Base-by-base conservation (phyloP, 2,329 filamentous ascomycete species). In the Apiospora malaysiana region DNA sequence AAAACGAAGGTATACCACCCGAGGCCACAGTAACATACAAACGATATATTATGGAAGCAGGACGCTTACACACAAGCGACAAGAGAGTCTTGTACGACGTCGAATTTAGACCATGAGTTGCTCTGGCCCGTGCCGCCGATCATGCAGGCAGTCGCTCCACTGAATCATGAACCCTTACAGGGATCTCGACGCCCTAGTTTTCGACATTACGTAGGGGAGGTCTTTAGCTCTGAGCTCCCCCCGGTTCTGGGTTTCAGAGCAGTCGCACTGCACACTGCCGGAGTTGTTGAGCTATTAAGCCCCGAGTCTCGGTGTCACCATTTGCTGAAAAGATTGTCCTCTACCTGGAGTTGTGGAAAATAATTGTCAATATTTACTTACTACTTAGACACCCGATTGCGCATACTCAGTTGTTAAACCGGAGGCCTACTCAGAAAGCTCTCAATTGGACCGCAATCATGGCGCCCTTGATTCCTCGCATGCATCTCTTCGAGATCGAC, bases 401-500 rank as follows among this genome's bases (percentile, higher is more conserved):
- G 3, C 27, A 59, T 37, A 37, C 12, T n/a, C 51, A 37, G 0
- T n/a, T 21, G 51, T 8, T 27, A 37, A 16, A 56, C 14, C 49
- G 25, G 2, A 59, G 51, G 8, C 37, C 18, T 21, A 18, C 47
- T 23, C 47, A 14, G 23, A 27, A 10, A 25, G 3, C 16, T 37
- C 18, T n/a, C 27, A 37, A 59, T n/a, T 37, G 27, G 2, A 59
- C 32, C 25, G 43, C 46, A 51, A 73, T 25, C 65, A 76, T 78
- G 76, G 69, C 85, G 56, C 84, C 87, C 67, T 81, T 86, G 49
- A 79, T 89, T 70, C 89, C 87, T 9, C 86, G 89, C 10, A 82
- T 90, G 79, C 89, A 92, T 78, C 85, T 92, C 74, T 90, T 90
- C 73, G 91, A 93, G 83, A 90, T 92, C 73, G 87, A 90, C 74